These are phyloP conservation scores for Pichia sp. DNA, from an alignment of 1,139 yeast genomes.

Conservation along the genomic window DNA sequence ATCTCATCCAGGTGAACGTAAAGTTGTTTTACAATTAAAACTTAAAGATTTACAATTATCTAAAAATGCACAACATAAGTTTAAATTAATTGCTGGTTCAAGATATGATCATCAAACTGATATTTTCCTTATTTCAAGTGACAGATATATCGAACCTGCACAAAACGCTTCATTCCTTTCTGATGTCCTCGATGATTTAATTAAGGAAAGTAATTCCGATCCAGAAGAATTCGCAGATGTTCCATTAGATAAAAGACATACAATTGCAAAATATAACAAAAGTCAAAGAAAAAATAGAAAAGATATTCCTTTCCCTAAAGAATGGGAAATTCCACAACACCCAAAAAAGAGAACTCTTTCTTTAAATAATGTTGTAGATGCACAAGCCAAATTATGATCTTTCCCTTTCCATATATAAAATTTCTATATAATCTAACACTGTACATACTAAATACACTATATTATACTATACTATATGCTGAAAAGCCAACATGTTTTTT, in stretches of 20 bases:
- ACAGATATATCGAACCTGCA: slow-evolving; percentile 65
- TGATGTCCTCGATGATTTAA: slow-evolving; percentile 53
- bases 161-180: slow-evolving; percentile 78
- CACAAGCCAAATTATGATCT: background rate
- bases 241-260: slow-evolving; percentile 77
- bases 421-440: no score
- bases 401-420: no score
- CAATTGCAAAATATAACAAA: slow-evolving; percentile 39
- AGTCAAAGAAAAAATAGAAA: slow-evolving; percentile 34
- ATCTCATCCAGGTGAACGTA: slow-evolving; percentile 59
- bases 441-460: no score
- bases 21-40: slow-evolving; percentile 56
- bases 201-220: slow-evolving; percentile 60
- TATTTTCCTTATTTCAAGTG: slow-evolving; percentile 54
- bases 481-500: no score
- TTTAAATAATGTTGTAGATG: slow-evolving; percentile 13
- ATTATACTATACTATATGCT: no score
- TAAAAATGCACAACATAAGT: slow-evolving; percentile 58
- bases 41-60: slow-evolving; percentile 50
- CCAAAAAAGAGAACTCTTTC: slow-evolving; percentile 40
- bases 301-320: slow-evolving; percentile 57
- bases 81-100: slow-evolving; percentile 71
- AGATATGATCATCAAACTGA: slow-evolving; percentile 64
- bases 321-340: slow-evolving; percentile 77
- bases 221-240: slow-evolving; percentile 65